Evolutionary conservation across 2,329 filamentous ascomycete species (phyloP).

Genomic region (Penicillium verrucosum): DNA sequence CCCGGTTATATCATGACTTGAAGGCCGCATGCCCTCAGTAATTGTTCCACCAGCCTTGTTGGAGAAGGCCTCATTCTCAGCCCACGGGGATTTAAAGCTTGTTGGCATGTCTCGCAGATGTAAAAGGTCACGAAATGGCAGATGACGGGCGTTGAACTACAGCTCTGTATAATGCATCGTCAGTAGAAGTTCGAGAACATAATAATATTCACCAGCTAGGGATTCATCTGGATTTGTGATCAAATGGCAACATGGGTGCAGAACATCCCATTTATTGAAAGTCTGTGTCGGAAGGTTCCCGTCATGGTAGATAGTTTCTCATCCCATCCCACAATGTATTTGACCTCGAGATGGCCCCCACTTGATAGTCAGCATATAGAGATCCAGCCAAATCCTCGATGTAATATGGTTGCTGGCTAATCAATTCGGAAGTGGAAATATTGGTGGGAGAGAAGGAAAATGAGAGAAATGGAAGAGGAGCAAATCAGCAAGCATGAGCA

Average conservation of each 20-base stretch:
- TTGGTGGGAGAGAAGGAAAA: background rate
- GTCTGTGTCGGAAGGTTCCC: background rate
- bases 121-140: background rate
- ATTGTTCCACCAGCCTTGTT: background rate
- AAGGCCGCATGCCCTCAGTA: no score
- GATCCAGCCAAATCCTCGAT: no score
- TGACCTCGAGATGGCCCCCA: no score
- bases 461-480: background rate
- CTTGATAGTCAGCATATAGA: background rate
- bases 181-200: no score
- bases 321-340: background rate
- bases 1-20: background rate
- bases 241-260: background rate
- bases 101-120: background rate
- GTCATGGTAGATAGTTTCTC: background rate
- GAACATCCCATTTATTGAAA: background rate
- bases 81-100: background rate
- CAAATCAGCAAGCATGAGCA: background rate
- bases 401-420: no score
- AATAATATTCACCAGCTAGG: background rate
- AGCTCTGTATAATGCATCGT: background rate
- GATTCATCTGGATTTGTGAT: background rate
- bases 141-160: background rate
- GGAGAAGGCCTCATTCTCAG: background rate
- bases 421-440: background rate